Conservation (phyloP, 2,329 filamentous ascomycete genomes). For the Gaeumannomyces sp. region DNA sequence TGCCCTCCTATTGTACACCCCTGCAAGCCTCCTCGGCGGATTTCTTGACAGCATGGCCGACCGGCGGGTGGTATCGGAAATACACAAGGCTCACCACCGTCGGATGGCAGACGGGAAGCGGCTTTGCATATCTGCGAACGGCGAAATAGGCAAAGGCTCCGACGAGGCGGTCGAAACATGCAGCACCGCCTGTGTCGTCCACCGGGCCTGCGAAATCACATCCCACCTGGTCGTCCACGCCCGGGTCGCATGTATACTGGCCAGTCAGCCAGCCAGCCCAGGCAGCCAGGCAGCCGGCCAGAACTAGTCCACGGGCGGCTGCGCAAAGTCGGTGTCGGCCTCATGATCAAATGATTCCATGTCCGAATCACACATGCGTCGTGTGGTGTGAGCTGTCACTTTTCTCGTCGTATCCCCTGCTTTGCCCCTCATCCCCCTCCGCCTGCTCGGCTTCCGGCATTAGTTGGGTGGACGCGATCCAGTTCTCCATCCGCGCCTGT, state of each 20-base stretch:
- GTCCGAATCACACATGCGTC: background rate
- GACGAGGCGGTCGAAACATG: background rate
- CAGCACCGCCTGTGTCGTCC: background rate
- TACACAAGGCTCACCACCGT: background rate
- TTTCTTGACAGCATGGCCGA: background rate
- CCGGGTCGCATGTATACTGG: background rate
- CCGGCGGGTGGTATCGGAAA: background rate
- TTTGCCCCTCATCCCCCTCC: background rate
- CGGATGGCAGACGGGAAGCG: background rate
- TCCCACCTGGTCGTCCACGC: background rate
- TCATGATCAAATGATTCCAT: background rate
- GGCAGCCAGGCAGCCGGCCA: too few relatives aligned
- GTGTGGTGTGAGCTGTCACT: background rate
- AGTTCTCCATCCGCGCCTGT: constrained; percentile 75
- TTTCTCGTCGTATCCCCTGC: constrained; percentile 2
- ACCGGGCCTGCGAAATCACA: background rate
- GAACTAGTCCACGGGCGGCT: background rate
- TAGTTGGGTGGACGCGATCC: constrained; percentile 74
- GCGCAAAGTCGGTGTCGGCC: background rate
- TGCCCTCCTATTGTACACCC: background rate
- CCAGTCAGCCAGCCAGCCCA: too few relatives aligned
- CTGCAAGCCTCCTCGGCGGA: background rate
- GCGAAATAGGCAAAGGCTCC: background rate
- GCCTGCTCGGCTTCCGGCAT: constrained; percentile 27
- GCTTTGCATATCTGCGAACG: background rate